A percentile compares a stretch with the other conserved stretches of the same genome.
Conservation (phyloP, 495 filamentous ascomycete genomes). For the Viridothelium virens region DNA sequence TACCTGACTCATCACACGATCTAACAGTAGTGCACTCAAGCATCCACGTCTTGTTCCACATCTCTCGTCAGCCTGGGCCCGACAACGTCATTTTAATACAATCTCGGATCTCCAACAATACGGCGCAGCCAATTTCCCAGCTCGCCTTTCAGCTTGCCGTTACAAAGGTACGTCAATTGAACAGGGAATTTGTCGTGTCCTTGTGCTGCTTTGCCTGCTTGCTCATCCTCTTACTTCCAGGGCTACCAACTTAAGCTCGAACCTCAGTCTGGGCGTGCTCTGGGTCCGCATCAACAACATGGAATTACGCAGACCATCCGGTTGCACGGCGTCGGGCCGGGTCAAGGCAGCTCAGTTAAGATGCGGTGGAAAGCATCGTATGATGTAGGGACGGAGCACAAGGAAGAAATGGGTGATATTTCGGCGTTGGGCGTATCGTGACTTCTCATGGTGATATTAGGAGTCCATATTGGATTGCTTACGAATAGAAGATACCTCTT, state of each 20-base stretch:
- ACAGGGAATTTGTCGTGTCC: neutral
- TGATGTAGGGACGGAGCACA: constrained; percentile 53
- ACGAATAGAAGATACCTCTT: neutral
- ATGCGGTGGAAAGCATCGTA: constrained; percentile 85
- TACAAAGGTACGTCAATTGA: constrained; percentile 60
- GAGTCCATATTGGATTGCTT: neutral
- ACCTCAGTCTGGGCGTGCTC: constrained; percentile 69
- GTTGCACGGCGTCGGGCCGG: constrained; percentile 60
- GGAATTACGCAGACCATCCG: constrained; percentile 80
- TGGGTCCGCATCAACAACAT: constrained; percentile 62
- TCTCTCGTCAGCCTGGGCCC: constrained; percentile 31
- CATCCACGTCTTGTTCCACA: constrained; percentile 47
- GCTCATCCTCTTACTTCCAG: constrained; percentile 37
- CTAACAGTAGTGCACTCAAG: constrained; percentile 53
- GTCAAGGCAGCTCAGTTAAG: constrained; percentile 69
- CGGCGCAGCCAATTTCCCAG: constrained; percentile 60
- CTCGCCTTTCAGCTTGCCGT: constrained; percentile 89
- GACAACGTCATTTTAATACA: constrained; percentile 50
- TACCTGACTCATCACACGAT: constrained; percentile 60
- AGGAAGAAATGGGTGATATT: constrained; percentile 83
- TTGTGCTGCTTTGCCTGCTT: neutral
- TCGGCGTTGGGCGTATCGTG: constrained; percentile 72
- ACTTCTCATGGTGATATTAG: constrained; percentile 47
- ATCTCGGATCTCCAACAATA: constrained; percentile 70
- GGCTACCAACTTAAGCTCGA: constrained; percentile 71